These are phyloP conservation scores for Akanthomyces uredinophilus DNA, from an alignment of 2,329 filamentous ascomycete genomes.

Conservation along the genomic window DNA sequence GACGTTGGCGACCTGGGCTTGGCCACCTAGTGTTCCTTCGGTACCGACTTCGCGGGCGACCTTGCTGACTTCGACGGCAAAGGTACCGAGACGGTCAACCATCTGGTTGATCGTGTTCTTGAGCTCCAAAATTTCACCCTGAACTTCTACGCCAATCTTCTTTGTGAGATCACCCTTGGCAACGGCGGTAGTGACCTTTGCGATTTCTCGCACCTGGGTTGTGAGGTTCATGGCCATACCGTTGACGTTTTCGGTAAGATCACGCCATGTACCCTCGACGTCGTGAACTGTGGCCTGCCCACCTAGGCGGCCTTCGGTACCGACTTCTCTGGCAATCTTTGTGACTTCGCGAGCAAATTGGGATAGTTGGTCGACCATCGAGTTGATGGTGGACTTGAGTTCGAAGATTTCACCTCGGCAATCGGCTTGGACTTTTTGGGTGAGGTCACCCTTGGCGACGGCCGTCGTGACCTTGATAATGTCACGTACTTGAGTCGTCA, in stretches of 20 bases:
- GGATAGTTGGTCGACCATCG: conserved; percentile 96
- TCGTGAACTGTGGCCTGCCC: conserved; percentile 95
- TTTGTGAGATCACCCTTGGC: conserved; percentile 90
- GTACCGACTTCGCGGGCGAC: conserved; percentile 94
- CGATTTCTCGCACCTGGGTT: conserved; percentile 95
- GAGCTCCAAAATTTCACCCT: conserved; percentile 89
- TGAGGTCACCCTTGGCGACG: conserved; percentile 80
- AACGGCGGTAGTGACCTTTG: conserved; percentile 91
- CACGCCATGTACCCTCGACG: conserved; percentile 95
- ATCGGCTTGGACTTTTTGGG: conserved; percentile 91
- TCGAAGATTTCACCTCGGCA: conserved; percentile 88
- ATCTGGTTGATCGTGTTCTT: conserved; percentile 99
- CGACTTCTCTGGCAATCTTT: conserved; percentile 92
- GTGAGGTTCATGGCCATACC: conserved; percentile 98
- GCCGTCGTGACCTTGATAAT: conserved; percentile 79
- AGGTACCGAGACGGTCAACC: conserved; percentile 94
- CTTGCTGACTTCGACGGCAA: conserved; percentile 94
- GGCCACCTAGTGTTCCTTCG: conserved; percentile 87
- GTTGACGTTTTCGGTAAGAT: conserved; percentile 93
- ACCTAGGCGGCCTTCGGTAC: conserved; percentile 88
- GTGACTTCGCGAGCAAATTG: conserved; percentile 97
- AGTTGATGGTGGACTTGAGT: conserved; percentile 98
- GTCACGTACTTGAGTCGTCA: conserved; percentile 86
- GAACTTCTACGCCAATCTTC: conserved; percentile 91
- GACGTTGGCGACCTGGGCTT: conserved; percentile 89